A percentile compares a stretch with the other conserved stretches of the same genome.
phyloP scores from a whole-genome alignment of 495 filamentous ascomycete species.

The Trichoderma virens region DNA sequence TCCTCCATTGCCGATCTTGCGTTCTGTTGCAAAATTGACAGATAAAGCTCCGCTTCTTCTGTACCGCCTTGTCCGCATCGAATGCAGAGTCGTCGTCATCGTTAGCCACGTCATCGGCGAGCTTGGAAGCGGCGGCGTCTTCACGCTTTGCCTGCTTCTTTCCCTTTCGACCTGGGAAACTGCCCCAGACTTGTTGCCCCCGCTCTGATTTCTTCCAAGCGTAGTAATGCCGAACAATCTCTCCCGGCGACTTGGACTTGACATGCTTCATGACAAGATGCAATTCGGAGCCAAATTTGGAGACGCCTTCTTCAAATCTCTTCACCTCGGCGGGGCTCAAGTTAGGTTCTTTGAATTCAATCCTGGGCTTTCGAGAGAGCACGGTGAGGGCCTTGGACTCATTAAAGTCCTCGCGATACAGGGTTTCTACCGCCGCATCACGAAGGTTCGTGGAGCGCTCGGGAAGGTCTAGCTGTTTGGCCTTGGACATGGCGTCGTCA shows the following conservation, averaged over 20 bases:
- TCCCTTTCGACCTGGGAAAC: constrained; percentile 73
- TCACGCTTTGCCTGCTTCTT: constrained; percentile 73
- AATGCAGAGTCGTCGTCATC: constrained; percentile 95
- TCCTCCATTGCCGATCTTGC: constrained; percentile 80
- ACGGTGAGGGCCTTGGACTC: constrained; percentile 62
- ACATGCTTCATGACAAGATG: constrained; percentile 77
- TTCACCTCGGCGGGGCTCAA: constrained; percentile 71
- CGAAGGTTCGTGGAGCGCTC: constrained; percentile 75
- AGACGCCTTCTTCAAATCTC: constrained; percentile 85
- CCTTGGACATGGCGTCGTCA: constrained; percentile 52
- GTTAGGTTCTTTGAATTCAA: constrained; percentile 79
- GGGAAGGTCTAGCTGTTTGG: constrained; percentile 55
- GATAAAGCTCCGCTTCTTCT: constrained; percentile 73
- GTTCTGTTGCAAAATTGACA: constrained; percentile 90
- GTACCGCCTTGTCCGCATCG: constrained; percentile 75
- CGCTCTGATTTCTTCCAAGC: constrained; percentile 93
- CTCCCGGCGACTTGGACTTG: constrained; percentile 65
- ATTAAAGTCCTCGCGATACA: constrained; percentile 66
- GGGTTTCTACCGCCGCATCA: constrained; percentile 71
- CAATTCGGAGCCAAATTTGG: constrained; percentile 86
- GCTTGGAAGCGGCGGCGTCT: constrained; percentile 56
- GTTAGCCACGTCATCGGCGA: constrained; percentile 88
- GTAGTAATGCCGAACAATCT: constrained; percentile 90
- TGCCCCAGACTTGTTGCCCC: constrained; percentile 83
- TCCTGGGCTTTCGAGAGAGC: constrained; percentile 57